Conservation (phyloP, 2,329 filamentous ascomycete species). For the Aspergillus ibericus region DNA sequence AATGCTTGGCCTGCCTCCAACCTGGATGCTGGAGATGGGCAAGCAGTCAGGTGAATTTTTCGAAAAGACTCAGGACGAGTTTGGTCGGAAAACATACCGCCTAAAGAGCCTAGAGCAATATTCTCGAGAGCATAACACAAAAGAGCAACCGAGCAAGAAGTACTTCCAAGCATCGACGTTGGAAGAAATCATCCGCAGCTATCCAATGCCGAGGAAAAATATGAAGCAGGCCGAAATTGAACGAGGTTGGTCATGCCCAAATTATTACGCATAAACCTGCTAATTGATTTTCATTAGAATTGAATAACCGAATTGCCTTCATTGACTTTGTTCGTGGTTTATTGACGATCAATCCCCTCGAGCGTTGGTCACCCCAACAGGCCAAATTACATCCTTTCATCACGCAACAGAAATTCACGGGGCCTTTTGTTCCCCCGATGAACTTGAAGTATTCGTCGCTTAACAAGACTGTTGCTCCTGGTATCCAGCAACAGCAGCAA, state of each 20-base stretch:
- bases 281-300: slow-evolving; percentile 64
- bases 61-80: slow-evolving; percentile 89
- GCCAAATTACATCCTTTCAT: slow-evolving; percentile 98
- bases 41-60: slow-evolving; percentile 98
- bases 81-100: slow-evolving; percentile 83
- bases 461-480: slow-evolving; percentile 84
- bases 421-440: slow-evolving; percentile 95
- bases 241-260: slow-evolving; percentile 62
- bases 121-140: slow-evolving; percentile 89
- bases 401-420: slow-evolving; percentile 95
- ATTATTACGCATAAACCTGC: slow-evolving; percentile 5
- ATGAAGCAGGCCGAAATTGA: slow-evolving; percentile 98
- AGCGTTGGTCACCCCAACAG: slow-evolving; percentile 96
- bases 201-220: slow-evolving; percentile 97
- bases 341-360: slow-evolving; percentile 90
- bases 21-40: slow-evolving; percentile 99
- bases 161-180: slow-evolving; percentile 95
- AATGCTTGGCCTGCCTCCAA: slow-evolving; percentile 94
- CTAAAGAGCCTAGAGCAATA: slow-evolving; percentile 98
- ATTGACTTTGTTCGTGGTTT: slow-evolving; percentile 96
- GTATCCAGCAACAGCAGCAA: slow-evolving; percentile 93
- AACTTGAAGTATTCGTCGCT: slow-evolving; percentile 85
- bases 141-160: slow-evolving; percentile 99
- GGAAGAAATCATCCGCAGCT: slow-evolving; percentile 95
- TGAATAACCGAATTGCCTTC: slow-evolving; percentile 96